Percentiles rank a stretch among this genome's conserved stretches.
phyloP scores from a whole-genome alignment of 257 asterid species.

The Nemophila menziesii region DNA sequence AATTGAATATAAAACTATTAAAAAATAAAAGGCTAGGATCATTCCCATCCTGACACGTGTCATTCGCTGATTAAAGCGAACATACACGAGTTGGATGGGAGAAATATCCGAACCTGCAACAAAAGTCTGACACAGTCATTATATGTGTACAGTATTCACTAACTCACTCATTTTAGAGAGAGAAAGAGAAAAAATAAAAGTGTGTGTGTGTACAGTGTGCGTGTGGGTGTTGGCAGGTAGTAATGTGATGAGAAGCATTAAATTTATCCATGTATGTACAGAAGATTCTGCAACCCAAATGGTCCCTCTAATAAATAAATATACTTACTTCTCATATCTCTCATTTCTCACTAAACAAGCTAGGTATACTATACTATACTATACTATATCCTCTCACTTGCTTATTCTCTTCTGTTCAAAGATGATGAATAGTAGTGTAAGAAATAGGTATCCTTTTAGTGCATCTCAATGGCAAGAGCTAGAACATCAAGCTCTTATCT shows the following conservation, averaged over 20 bases:
- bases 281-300: constrained; percentile 73
- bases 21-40: too few relatives aligned
- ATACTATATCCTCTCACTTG: too few relatives aligned
- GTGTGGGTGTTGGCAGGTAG: constrained; percentile 13
- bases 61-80: too few relatives aligned
- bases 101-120: too few relatives aligned
- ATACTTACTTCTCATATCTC: constrained; percentile 40
- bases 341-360: too few relatives aligned
- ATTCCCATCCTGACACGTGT: too few relatives aligned
- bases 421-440: constrained; percentile 1
- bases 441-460: constrained; percentile 60
- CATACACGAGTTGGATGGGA: too few relatives aligned
- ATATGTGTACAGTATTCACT: constrained; percentile 48
- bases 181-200: constrained; percentile 1
- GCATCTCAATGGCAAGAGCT: constrained; percentile 90
- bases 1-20: too few relatives aligned
- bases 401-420: neutral
- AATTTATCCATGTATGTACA: constrained; percentile 68
- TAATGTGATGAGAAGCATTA: constrained; percentile 46
- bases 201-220: constrained; percentile 5
- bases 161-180: constrained; percentile 15
- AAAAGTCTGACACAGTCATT: too few relatives aligned
- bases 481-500: constrained; percentile 86
- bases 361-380: too few relatives aligned
- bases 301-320: constrained; percentile 75